Evolutionary conservation across 2,329 filamentous ascomycete species (phyloP).

Genomic region (Aspergillus glaucus): DNA sequence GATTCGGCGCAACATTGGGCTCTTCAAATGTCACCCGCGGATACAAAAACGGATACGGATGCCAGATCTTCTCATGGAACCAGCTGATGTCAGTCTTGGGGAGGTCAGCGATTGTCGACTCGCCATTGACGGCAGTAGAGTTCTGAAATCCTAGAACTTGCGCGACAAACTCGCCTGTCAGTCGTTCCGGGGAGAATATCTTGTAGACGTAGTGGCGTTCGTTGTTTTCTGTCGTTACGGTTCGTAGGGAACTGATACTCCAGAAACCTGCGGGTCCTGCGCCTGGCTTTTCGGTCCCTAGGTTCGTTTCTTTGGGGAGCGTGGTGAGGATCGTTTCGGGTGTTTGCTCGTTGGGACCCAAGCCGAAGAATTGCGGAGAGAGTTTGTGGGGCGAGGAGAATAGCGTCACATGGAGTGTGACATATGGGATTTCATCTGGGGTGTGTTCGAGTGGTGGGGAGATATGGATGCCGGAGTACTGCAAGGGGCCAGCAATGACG

Average conservation of each 20-base stretch:
- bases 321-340: constrained; percentile 81
- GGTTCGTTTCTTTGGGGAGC: constrained; percentile 50
- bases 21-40: constrained; percentile 85
- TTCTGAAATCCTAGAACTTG: constrained; percentile 43
- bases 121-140: constrained; percentile 12
- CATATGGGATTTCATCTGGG: constrained; percentile 79
- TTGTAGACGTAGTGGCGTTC: constrained; percentile 57
- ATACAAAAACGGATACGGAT: constrained; percentile 79
- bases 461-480: constrained; percentile 65
- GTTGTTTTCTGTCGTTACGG: constrained; percentile 33
- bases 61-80: constrained; percentile 70
- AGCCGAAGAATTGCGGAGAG: constrained; percentile 65
- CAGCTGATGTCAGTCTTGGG: constrained; percentile 56
- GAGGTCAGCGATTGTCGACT: constrained; percentile 27
- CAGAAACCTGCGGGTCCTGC: constrained; percentile 75
- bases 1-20: constrained; percentile 51
- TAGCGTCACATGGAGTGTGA: constrained; percentile 79
- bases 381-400: constrained; percentile 73
- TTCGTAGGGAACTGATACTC: constrained; percentile 69
- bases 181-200: constrained; percentile 54
- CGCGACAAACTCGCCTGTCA: constrained; percentile 44
- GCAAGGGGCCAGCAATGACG: constrained; percentile 74
- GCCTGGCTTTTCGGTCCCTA: constrained; percentile 41
- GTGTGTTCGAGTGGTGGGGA: constrained; percentile 36
- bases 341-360: constrained; percentile 45